Evolutionary conservation across 352 stramenopile species (phyloP).

Genomic region (Thraustochytrium aureum): DNA sequence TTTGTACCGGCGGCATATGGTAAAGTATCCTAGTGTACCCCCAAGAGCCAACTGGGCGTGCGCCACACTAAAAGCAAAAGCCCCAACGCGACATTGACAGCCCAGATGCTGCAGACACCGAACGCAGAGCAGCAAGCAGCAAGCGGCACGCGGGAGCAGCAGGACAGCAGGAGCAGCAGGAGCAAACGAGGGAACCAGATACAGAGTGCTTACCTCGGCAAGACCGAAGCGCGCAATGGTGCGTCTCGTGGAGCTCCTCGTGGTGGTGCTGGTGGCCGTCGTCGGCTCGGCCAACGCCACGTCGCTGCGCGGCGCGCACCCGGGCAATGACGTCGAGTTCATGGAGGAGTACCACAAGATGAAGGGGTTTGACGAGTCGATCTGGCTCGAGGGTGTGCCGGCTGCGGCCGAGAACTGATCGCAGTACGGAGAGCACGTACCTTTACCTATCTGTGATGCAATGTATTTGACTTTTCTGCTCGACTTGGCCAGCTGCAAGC

Average conservation of each 20-base stretch:
- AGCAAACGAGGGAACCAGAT: not conserved
- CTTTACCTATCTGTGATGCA: too few relatives aligned
- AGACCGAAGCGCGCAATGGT: not conserved
- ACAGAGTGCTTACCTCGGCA: too few relatives aligned
- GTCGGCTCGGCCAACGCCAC: not conserved
- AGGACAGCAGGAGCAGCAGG: not conserved
- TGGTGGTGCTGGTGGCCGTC: not conserved
- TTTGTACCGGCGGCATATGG: too few relatives aligned
- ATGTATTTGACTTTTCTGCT: too few relatives aligned
- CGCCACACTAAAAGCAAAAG: too few relatives aligned
- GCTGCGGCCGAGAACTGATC: not conserved
- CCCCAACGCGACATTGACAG: too few relatives aligned
- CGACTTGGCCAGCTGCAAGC: too few relatives aligned
- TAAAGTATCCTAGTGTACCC: too few relatives aligned
- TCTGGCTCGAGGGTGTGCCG: slow-evolving; percentile 1
- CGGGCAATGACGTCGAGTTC: slow-evolving; percentile 15
- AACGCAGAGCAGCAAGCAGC: not conserved
- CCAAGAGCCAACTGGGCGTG: too few relatives aligned
- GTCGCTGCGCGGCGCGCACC: slow-evolving; percentile 13
- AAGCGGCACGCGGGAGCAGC: too few relatives aligned
- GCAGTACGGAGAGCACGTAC: too few relatives aligned
- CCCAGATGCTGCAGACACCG: not conserved
- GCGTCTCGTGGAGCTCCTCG: not conserved
- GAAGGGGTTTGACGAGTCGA: too few relatives aligned
- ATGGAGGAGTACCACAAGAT: slow-evolving; percentile 33